Base-by-base conservation (phyloP, 192 early-diverging fungal species). In the Phlyctochytrium planicorne region DNA sequence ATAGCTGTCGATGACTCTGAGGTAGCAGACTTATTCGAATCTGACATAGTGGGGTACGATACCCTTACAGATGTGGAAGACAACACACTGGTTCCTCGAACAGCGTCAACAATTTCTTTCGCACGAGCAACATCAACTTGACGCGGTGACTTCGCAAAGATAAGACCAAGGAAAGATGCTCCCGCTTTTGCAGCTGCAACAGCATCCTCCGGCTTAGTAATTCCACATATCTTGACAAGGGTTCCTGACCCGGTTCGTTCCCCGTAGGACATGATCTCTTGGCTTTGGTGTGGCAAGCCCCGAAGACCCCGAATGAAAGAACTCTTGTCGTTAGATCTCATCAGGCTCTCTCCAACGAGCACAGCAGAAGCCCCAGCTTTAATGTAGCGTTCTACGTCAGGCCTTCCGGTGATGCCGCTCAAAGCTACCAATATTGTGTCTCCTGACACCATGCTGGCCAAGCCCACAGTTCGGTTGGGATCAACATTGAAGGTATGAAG, bases 331-430 rank as follows among this genome's bases (percentile, higher is more conserved):
- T 78, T 65, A 16, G 90, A 80, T 30, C 88, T 82, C 96, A 99
- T 99, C 73, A 99, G 75, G 2, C 94, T 90, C 74, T 99, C 95
- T 14, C 97, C 97, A 0, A 99, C 93, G 36, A 99, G 78, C 6
- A 98, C 88, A 12, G 82, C 96, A 27, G 75, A 65, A 17, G 94
- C 92, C 23, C 92, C 91, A 61, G 89, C 87, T 30, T 81, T 82
- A 10, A 89, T 67, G 67, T 97, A 98, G 10, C 69, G 79, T 62
- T 87, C 86, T 12, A 97, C 94, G 74, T 99, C 97, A 29, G 80
- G 72, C 0, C 94, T 88, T 6, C 74, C 65, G 30, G 87, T 80
- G 32, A 99, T 99, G 1, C 97, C 97, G 69, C 94, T 96, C 47
- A 99, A 80, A 1, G 96, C 97, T 53, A 90, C 81, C 34, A 99